Evolutionary conservation across 257 asterid genomes (phyloP), one percentile per base, ranked within the genome.

Genomic region (Jacaranda mimosifolia): DNA sequence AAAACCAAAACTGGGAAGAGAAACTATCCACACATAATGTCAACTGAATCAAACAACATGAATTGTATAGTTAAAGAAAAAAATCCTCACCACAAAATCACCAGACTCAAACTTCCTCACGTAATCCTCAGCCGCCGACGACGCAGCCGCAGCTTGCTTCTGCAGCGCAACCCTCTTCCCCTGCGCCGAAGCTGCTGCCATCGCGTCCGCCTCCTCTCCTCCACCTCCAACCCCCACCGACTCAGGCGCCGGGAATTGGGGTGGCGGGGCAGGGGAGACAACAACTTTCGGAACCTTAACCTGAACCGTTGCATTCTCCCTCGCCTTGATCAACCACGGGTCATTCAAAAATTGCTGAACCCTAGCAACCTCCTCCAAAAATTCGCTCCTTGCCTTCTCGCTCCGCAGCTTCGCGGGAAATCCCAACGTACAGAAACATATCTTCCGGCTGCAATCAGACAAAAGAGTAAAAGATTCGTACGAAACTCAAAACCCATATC

Each of bases 91-190:
- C 96, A 78, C 85, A 72, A 88, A 67, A 82, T 90, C 91, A 77
- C 98, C 99, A 80, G 97, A 89, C 88, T 93, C 98, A 62, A 91
- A 90, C 82, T 87, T 84, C 83, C 94, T 83, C 13, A 88, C 98
- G 51, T 81, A 86, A 84, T 91, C 94, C 94, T 96, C 99, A 52
- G 97, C 97, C 79, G 79, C 94, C 80, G 85, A 19, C 6, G 97
- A 96, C 6, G 96, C 92, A 18, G 92, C 97, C 13, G 95, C 96
- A 21, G 95, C 97, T 75, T 89, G 92, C 83, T 91, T 96, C 97
- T 91, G 97, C 91, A 96, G 84, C 69, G 91, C 97, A 35, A 58
- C 83, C 79, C 98, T 89, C 90, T 93, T 96, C 53, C 86, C 89
- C 89, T 86, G 92, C 15, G 97, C 97, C 14, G 93, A 89, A 13